Percentiles rank a stretch among this genome's conserved stretches.
phyloP scores from a whole-genome alignment of 2,329 filamentous ascomycete species.

The Colletotrichum chlorophyti region DNA sequence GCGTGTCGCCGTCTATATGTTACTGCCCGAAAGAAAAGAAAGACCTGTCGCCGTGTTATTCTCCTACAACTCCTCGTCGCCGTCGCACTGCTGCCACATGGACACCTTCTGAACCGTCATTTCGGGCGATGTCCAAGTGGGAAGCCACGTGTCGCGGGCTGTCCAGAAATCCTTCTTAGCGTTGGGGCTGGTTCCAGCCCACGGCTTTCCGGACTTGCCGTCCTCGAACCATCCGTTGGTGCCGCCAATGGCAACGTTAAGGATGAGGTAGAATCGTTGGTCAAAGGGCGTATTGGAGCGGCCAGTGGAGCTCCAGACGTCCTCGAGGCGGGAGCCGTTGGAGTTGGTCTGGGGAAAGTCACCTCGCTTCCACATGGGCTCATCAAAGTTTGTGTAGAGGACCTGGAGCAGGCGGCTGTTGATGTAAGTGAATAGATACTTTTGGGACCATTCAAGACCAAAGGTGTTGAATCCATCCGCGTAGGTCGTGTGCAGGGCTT shows the following conservation, averaged over 20 bases:
- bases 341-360: conserved; percentile 67
- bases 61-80: conserved; percentile 56
- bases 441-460: conserved; percentile 85
- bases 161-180: conserved; percentile 82
- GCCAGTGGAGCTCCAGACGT: conserved; percentile 70
- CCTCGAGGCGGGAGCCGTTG: conserved; percentile 70
- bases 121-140: conserved; percentile 74
- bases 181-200: conserved; percentile 72
- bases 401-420: conserved; percentile 82
- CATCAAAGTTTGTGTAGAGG: conserved; percentile 77
- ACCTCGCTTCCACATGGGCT: conserved; percentile 72
- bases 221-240: conserved; percentile 88
- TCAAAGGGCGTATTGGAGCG: conserved; percentile 75
- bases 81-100: conserved; percentile 75
- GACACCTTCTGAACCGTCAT: conserved; percentile 74
- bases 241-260: conserved; percentile 78
- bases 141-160: conserved; percentile 67
- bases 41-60: neutral
- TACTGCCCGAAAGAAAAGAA: neutral
- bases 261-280: conserved; percentile 75
- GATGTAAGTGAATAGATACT: conserved; percentile 88
- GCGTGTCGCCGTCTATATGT: conserved; percentile 25
- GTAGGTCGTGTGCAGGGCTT: conserved; percentile 78
- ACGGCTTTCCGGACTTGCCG: conserved; percentile 75
- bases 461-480: conserved; percentile 74